Evolutionary conservation across 2,329 filamentous ascomycete species (phyloP).

Genomic region (Colletotrichum spaethianum): DNA sequence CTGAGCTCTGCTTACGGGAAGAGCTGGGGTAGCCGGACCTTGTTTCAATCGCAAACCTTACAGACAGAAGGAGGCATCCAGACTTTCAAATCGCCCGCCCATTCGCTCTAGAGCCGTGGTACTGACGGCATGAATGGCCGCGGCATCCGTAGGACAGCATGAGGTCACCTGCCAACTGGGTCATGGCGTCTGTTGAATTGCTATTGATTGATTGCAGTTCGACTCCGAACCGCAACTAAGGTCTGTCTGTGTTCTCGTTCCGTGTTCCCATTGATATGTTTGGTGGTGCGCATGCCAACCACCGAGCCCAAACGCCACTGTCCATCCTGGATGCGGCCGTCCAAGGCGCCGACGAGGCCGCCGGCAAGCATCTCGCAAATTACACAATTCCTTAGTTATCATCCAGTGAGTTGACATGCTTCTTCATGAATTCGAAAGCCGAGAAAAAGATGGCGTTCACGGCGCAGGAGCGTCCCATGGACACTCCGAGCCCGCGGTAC

Average conservation of each 20-base stretch:
- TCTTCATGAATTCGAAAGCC: slow-evolving; percentile 87
- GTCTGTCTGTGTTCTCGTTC: slow-evolving; percentile 13
- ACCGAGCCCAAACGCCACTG: slow-evolving; percentile 25
- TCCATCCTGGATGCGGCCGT: slow-evolving; percentile 18
- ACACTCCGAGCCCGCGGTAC: slow-evolving; percentile 87
- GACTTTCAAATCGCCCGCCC: background rate
- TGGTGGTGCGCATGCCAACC: slow-evolving; percentile 13
- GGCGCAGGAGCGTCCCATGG: slow-evolving; percentile 84
- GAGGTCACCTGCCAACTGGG: background rate
- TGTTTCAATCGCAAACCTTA: slow-evolving; percentile 34
- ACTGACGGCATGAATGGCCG: background rate
- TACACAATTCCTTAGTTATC: slow-evolving; percentile 50
- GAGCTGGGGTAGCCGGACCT: slow-evolving; percentile 4
- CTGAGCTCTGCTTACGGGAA: background rate
- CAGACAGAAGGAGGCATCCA: background rate
- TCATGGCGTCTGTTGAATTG: background rate
- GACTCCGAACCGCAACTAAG: slow-evolving; percentile 20
- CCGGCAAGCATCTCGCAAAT: slow-evolving; percentile 15
- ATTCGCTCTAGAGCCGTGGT: background rate
- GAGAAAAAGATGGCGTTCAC: slow-evolving; percentile 94
- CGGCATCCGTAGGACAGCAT: background rate
- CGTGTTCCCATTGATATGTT: slow-evolving; percentile 5
- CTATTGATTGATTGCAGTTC: slow-evolving; percentile 13
- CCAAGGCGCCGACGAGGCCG: background rate
- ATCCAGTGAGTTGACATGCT: slow-evolving; percentile 70